These are phyloP conservation scores for Syzygium malaccense DNA, from an alignment of 441 rosid species.

Conservation along the genomic window DNA sequence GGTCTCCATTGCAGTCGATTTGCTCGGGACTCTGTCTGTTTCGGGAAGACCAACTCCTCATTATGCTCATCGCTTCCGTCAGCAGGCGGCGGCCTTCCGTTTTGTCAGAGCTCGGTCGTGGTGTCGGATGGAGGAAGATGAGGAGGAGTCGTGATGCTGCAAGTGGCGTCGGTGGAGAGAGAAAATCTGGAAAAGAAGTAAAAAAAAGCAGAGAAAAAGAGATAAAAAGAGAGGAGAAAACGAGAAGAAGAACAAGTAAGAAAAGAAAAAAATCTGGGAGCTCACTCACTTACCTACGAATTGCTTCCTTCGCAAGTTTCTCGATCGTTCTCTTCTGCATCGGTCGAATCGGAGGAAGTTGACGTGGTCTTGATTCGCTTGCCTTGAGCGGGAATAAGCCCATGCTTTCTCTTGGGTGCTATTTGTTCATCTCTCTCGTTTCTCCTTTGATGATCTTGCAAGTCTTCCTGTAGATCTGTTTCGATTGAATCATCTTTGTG, in stretches of 20 bases:
- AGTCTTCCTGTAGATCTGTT: accelerated
- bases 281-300: not conserved
- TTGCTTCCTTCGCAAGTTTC: not conserved
- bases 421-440: not conserved
- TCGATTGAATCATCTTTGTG: accelerated
- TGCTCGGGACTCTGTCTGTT: not conserved
- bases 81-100: not conserved
- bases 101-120: not conserved
- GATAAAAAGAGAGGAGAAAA: not conserved
- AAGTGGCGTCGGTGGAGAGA: not conserved
- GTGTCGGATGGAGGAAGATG: not conserved
- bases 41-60: no score
- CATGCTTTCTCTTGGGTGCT: not conserved
- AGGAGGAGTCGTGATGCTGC: not conserved
- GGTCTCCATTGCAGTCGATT: not conserved
- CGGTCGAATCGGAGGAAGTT: not conserved
- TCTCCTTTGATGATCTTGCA: not conserved
- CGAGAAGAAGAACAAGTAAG: no score
- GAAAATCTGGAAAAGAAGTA: no score
- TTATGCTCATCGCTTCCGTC: not conserved
- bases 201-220: not conserved
- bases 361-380: not conserved
- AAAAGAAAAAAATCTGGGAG: not conserved
- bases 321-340: not conserved
- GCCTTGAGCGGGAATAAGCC: not conserved